Evolutionary conservation across 495 filamentous ascomycete genomes (phyloP), one percentile per base, ranked within the genome.

Genomic region (Pseudevernia furfuracea): DNA sequence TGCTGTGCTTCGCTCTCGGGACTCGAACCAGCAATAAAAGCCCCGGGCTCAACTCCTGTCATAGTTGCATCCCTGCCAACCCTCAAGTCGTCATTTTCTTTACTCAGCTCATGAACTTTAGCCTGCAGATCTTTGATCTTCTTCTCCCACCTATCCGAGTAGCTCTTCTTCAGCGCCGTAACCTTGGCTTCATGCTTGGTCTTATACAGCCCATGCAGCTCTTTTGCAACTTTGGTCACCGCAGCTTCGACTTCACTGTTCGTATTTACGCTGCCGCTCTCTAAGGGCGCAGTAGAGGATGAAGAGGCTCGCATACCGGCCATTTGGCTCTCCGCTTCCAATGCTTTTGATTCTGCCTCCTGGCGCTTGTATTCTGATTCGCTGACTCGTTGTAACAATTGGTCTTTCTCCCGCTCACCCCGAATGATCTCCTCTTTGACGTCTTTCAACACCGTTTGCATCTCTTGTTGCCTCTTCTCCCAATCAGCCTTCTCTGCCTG

Each of bases 161-260:
- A 97, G 73, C 87, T 92, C 74, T 96, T 96, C 77, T 97, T 97
- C 63, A 98, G 80, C 11, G 91, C 92, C 0, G 88, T 83, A 34
- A 97, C 92, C 76, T 98, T 98, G 56, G 85, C 88, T 77, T 96
- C 92, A 72, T 98, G 95, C 72, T 98, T 98, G 72, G 84, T 82
- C 76, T 96, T 97, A 79, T 98, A 98, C n/a, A 96, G 80, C 0
- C 84, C 81, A 70, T 98, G 94, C 32, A 97, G 81, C 69, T 98
- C 94, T 15, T 88, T 82, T 4, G 89, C 92, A 37, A 96, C 90
- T 64, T 87, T 89, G 74, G 92, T 89, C n/a, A 97, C 90, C 21
- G 95, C 93, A 43, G 91, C 85, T 68, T 96, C 91, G 25, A 91
- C 85, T 67, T 86, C 83, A 65, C 75, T 76, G 70, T 75, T 67